Evolutionary conservation across 495 filamentous ascomycete genomes (phyloP).

Genomic region (Viridothelium virens): DNA sequence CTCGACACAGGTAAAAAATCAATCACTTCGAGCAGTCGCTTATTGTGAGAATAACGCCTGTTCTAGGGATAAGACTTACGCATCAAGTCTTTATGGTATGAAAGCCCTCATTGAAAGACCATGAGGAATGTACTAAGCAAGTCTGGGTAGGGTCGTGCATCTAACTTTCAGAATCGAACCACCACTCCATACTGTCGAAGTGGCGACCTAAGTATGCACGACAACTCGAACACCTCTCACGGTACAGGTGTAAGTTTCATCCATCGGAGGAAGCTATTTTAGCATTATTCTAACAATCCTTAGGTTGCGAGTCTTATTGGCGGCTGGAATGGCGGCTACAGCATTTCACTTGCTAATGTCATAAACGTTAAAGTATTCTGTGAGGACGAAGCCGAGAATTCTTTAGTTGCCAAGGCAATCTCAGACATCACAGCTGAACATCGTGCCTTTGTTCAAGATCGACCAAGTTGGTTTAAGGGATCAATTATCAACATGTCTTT

Average conservation of each 20-base stretch:
- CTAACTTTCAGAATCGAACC: neutral
- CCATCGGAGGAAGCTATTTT: neutral
- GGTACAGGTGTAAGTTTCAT: neutral
- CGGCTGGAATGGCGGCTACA: neutral
- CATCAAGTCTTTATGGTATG: neutral
- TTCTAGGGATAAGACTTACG: neutral
- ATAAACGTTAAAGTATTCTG: conserved; percentile 6
- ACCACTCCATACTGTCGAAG: neutral
- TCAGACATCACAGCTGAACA: conserved; percentile 1
- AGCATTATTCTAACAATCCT: neutral
- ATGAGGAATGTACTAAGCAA: no score
- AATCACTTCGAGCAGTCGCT: neutral
- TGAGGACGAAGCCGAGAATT: neutral
- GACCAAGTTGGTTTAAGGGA: neutral
- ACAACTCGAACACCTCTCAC: neutral
- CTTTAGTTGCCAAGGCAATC: neutral
- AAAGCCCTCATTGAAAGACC: neutral
- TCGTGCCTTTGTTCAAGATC: neutral
- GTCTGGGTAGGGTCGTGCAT: conserved; percentile 1
- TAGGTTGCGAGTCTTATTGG: neutral
- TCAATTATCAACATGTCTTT: conserved; percentile 3
- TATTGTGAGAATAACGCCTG: neutral
- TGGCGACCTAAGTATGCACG: neutral
- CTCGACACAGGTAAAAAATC: neutral
- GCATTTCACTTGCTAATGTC: neutral